Evolutionary conservation across 2,329 filamentous ascomycete species (phyloP), one percentile per base, ranked within the genome.

Genomic region (Neofusicoccum ribis): DNA sequence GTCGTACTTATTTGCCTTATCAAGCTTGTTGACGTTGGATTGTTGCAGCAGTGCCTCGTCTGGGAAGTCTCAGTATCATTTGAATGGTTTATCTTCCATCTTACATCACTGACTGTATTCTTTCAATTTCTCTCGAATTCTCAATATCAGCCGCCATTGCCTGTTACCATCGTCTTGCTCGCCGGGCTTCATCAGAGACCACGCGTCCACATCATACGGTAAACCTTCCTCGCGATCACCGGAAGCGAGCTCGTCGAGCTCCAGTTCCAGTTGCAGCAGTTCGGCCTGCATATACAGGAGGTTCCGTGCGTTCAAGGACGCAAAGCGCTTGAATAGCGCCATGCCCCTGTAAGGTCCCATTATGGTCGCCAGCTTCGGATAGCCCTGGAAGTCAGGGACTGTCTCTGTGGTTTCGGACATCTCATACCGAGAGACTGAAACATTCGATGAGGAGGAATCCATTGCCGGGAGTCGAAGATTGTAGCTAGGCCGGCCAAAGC

Each of bases 41-140:
- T 46, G 41, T 8, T 34, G 54, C 9, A 59, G 54, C 4, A 56
- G 37, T 4, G 52, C 37, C 5, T 41, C 37, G 3, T 56, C 52
- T 56, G 20, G 20, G 43, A 15, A 3, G 1, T 17, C 20, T 56
- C 0, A 43, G 37, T 27, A 7, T 23, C 3, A 15, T 23, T 43
- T 15, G 1, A 31, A 2, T 1, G 12, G 3, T 41, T 15, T 27
- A 3, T 7, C 3, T 43, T 3, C 4, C 5, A 0, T 5, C 23
- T 23, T 23, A 23, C 23, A 20, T 11, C 5, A 46, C 54, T 46
- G 0, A 59, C 54, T 34, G 9, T 59, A 59, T 34, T 20, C 23
- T 34, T 46, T 44, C 23, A 59, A 15, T 17, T 43, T 43, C 2
- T 8, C 27, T 5, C n/a, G n/a, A 5, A n/a, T 17, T 9, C 17